Base-by-base conservation (phyloP, 2,329 filamentous ascomycete genomes). In the Penicillium sp. region DNA sequence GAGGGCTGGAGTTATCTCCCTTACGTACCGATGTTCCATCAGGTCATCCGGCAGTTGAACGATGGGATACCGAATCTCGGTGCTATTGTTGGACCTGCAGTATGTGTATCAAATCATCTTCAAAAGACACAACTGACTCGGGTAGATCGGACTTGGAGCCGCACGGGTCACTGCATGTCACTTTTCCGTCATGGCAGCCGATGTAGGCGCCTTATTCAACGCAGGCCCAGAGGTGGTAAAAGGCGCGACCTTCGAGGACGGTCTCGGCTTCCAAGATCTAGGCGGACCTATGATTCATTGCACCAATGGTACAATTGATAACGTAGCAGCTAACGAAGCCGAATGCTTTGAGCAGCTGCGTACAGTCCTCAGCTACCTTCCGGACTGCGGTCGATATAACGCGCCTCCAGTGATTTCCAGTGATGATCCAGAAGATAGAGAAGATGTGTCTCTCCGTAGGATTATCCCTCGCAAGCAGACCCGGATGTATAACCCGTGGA, bases 261-360 rank as follows among this genome's bases (percentile, higher is more conserved):
- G 83, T 0, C 72, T 89, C 3, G 82, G 79, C 4, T 84, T 88
- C 52, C 81, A 81, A 13, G 85, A 88, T 64, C 77, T 89, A 0
- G 87, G 87, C 3, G 87, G 87, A 0, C 85, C 87, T 0, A 76
- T 75, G 21, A 83, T 89, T 72, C 87, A 90, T 69, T 88, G 86
- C 67, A 85, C 84, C 1, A 90, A 90, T 62, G 87, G 87, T 0
- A 90, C 87, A 0, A 88, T 89, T 53, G 87, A 90, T 63, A 90
- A 89, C 57, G 76, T 88, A 3, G 87, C 87, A 0, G 78, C 80
- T 4, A 83, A 86, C 62, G 87, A 90, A 70, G 78, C 79, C n/a
- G 85, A 83, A 45, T 88, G 86, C 64, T 89, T 88, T 62, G 82
- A 85, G 66, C 87, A 90, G 70, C 70, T 90, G 4, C 78, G 85